Percentiles rank a stretch among this genome's conserved stretches.
These are phyloP conservation scores for Xylaria venustula DNA, from an alignment of 495 filamentous ascomycete species.

Conservation along the genomic window DNA sequence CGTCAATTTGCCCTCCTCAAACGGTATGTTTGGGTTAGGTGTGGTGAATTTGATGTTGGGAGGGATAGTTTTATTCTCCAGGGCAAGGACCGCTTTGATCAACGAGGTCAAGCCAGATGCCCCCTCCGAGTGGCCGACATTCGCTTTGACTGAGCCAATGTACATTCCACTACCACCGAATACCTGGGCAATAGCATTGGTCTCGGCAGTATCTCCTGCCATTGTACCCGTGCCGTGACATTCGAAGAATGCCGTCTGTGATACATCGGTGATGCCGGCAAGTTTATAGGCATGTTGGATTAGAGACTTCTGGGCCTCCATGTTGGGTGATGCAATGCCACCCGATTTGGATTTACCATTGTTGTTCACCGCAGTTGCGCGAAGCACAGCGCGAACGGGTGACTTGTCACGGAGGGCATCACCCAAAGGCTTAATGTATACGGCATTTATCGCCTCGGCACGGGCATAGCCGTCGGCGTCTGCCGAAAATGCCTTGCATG, in stretches of 20 bases:
- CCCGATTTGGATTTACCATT: conserved; percentile 40
- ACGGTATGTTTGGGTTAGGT: conserved; percentile 28
- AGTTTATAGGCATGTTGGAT: conserved; percentile 42
- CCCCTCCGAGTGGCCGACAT: conserved; percentile 52
- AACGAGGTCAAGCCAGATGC: conserved; percentile 45
- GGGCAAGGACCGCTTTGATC: conserved; percentile 47
- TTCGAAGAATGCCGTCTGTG: conserved; percentile 36
- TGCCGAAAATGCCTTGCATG: conserved; percentile 40
- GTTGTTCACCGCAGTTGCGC: conserved; percentile 43
- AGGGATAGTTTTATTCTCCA: conserved; percentile 43
- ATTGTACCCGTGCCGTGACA: conserved; percentile 36
- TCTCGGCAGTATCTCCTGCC: conserved; percentile 40
- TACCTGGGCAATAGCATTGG: conserved; percentile 28
- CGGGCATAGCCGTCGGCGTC: conserved; percentile 38
- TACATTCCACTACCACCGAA: conserved; percentile 33
- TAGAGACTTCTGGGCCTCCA: conserved; percentile 44
- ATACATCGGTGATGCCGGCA: conserved; percentile 38
- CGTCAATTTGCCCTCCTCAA: conserved; percentile 18
- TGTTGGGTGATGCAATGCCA: conserved; percentile 51
- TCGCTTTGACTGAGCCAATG: conserved; percentile 53
- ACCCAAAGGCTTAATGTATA: conserved; percentile 48
- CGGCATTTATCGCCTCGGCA: conserved; percentile 32
- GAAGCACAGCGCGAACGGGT: conserved; percentile 50
- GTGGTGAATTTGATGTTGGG: conserved; percentile 33
- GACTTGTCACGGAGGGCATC: conserved; percentile 50